phyloP scores from a whole-genome alignment of 805 yeast species.

The Cyberlindnera amylophila region DNA sequence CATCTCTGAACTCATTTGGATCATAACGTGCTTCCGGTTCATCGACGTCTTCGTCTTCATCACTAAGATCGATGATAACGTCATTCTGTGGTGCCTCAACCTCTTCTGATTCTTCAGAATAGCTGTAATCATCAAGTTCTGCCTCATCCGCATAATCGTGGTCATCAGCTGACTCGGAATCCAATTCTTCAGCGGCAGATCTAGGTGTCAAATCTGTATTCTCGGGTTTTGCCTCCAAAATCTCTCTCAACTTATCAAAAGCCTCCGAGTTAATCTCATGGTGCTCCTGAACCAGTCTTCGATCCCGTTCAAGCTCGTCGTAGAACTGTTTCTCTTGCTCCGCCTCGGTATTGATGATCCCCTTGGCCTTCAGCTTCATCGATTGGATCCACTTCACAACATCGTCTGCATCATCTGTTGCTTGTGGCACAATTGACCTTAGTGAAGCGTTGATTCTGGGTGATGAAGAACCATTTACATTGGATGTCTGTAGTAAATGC shows the following conservation, averaged over 20 bases:
- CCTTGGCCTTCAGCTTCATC: constrained; percentile 32
- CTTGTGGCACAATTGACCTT: background rate
- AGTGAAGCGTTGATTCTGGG: background rate
- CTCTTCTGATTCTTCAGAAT: background rate
- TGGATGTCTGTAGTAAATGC: background rate
- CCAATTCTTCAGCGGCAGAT: background rate
- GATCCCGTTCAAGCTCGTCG: constrained; percentile 33
- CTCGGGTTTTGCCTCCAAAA: constrained; percentile 10
- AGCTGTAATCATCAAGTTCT: background rate
- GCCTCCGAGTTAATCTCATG: constrained; percentile 22
- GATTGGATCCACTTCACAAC: constrained; percentile 33
- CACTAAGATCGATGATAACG: constrained; percentile 7
- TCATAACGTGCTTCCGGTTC: constrained; percentile 12
- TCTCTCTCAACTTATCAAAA: constrained; percentile 21
- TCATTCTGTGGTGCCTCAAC: background rate
- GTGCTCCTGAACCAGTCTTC: constrained; percentile 20
- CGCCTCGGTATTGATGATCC: constrained; percentile 29
- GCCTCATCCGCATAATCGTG: background rate
- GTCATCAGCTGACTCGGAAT: background rate
- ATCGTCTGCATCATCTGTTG: constrained; percentile 16
- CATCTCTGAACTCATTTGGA: constrained; percentile 13
- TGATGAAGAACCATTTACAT: no score
- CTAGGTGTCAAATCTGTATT: background rate
- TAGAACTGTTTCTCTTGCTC: constrained; percentile 36
- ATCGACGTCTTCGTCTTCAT: constrained; percentile 9